Evolutionary conservation across 129 eudicot genomes (phyloP).

Genomic region (Escallonia herrerae): DNA sequence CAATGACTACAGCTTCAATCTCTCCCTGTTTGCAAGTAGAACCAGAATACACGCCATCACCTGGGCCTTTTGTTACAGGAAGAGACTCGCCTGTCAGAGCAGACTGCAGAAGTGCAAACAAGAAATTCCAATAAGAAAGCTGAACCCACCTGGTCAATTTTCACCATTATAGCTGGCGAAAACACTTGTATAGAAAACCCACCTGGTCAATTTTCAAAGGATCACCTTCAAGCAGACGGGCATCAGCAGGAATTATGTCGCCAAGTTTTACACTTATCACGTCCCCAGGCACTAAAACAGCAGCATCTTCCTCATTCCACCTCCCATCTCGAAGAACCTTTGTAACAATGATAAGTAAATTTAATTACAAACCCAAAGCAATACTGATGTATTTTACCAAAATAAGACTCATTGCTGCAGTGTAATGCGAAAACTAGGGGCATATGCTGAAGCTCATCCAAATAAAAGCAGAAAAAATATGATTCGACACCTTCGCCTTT

Average conservation of each 20-base stretch:
- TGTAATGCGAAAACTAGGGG: too few species aligned
- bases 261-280: conserved; percentile 86
- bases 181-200: not conserved
- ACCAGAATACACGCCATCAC: conserved; percentile 96
- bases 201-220: conserved; percentile 96
- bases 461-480: not conserved
- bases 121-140: conserved; percentile 2
- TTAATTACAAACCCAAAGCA: not conserved
- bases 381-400: too few species aligned
- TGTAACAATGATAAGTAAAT: not conserved
- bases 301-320: conserved; percentile 93
- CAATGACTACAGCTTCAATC: conserved; percentile 88
- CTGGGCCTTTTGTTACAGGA: conserved; percentile 97
- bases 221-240: conserved; percentile 97
- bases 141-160: not conserved
- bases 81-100: conserved; percentile 97
- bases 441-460: too few species aligned
- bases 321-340: conserved; percentile 92
- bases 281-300: conserved; percentile 92
- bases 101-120: conserved; percentile 46
- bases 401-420: too few species aligned
- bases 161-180: not conserved
- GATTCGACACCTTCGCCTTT: conserved; percentile 69
- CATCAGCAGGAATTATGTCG: conserved; percentile 94
- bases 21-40: conserved; percentile 99